A percentile compares a stretch with the other conserved stretches of the same genome.
These are phyloP conservation scores for Mycotypha africana DNA, from an alignment of 371 early-diverging fungal species.

Conservation along the genomic window DNA sequence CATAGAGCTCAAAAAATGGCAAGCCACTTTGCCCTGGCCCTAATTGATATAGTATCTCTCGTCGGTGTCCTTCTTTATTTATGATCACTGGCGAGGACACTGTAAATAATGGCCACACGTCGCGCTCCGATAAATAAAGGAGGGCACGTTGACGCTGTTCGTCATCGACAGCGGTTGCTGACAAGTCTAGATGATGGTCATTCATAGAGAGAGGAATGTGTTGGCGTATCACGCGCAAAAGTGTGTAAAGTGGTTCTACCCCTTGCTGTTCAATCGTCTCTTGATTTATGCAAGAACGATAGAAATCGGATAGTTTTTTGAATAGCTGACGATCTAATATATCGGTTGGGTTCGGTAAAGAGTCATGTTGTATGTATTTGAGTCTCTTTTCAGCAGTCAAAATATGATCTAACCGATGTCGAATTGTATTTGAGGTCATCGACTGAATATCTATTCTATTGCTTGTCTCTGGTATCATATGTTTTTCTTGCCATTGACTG, in stretches of 20 bases:
- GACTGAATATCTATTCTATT: constrained; percentile 16
- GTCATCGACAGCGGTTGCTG: background rate
- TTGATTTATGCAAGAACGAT: constrained; percentile 51
- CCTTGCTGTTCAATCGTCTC: constrained; percentile 19
- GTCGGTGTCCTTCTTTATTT: too few relatives aligned
- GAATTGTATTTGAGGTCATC: constrained; percentile 8
- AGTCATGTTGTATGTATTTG: background rate
- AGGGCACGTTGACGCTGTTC: constrained; percentile 12
- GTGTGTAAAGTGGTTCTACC: constrained; percentile 29
- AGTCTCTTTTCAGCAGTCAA: constrained; percentile 6
- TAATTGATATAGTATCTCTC: constrained; percentile 24
- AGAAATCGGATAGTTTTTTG: constrained; percentile 39
- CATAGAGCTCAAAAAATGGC: constrained; percentile 46
- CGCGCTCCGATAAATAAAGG: constrained; percentile 7
- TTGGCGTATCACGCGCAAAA: constrained; percentile 24
- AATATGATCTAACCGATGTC: constrained; percentile 15
- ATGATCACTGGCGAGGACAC: constrained; percentile 9
- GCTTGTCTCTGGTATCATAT: constrained; percentile 20
- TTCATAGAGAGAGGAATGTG: background rate
- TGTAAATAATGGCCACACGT: constrained; percentile 24
- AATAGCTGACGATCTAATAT: constrained; percentile 38
- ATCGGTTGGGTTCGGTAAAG: constrained; percentile 27
- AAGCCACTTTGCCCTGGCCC: constrained; percentile 32
- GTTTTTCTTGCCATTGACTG: constrained; percentile 26
- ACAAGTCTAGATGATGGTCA: background rate